Evolutionary conservation across 1,284 basidiomycete genomes (phyloP).

Genomic region (Phellinidium pouzarii): DNA sequence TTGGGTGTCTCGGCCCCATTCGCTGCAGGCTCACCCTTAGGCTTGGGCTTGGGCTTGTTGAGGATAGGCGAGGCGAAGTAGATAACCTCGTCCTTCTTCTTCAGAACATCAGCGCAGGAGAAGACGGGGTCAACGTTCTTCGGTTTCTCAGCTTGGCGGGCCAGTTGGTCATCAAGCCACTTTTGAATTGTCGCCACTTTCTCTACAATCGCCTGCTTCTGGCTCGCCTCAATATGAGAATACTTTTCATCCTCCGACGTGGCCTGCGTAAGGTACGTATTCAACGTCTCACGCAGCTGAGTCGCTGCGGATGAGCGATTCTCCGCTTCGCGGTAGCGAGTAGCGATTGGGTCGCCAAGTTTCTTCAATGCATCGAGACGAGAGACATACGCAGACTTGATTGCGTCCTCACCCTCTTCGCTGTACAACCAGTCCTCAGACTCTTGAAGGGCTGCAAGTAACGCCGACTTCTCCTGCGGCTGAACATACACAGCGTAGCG

Average conservation of each 20-base stretch:
- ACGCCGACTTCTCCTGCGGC: conserved; percentile 67
- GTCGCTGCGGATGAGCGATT: conserved; percentile 68
- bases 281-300: conserved; percentile 77
- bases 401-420: conserved; percentile 91
- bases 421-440: conserved; percentile 95
- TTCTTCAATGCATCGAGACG: conserved; percentile 76
- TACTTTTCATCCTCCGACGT: conserved; percentile 79
- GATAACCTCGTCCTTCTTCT: conserved; percentile 85
- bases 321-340: conserved; percentile 77
- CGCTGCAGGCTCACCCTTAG: conserved; percentile 44
- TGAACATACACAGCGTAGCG: conserved; percentile 73
- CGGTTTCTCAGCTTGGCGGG: conserved; percentile 75
- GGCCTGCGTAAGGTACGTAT: conserved; percentile 76
- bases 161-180: conserved; percentile 89
- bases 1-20: conserved; percentile 60
- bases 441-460: conserved; percentile 62
- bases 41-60: conserved; percentile 84
- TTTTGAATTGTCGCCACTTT: conserved; percentile 78
- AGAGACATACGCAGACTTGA: conserved; percentile 82
- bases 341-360: conserved; percentile 78
- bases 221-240: conserved; percentile 82
- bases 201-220: conserved; percentile 79
- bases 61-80: conserved; percentile 82
- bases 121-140: conserved; percentile 85
- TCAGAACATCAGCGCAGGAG: conserved; percentile 72